phyloP scores from a whole-genome alignment of 257 asterid species.

The Nicotiana knightiana region DNA sequence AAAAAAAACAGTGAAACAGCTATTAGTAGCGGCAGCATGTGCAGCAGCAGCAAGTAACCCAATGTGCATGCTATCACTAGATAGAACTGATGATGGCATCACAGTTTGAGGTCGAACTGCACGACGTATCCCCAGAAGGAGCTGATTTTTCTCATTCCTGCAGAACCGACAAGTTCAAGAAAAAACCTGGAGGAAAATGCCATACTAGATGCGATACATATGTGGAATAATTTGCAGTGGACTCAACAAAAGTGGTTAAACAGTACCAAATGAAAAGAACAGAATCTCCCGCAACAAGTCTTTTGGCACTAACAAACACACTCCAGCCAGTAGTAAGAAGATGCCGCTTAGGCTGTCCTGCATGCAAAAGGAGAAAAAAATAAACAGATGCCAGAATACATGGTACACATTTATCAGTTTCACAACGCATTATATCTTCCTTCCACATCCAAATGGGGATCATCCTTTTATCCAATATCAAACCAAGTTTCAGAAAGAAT shows the following conservation, averaged over 20 bases:
- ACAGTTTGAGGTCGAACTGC: slow-evolving; percentile 91
- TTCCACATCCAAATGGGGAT: neutral
- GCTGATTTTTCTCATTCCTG: slow-evolving; percentile 97
- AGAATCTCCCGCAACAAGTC: slow-evolving; percentile 53
- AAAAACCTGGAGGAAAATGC: slow-evolving; percentile 2
- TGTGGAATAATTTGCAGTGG: neutral
- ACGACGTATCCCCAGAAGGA: slow-evolving; percentile 88
- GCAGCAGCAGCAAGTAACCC: slow-evolving; percentile 99
- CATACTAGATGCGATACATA: neutral
- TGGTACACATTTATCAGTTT: neutral
- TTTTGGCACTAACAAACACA: slow-evolving; percentile 54
- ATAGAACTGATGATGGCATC: slow-evolving; percentile 97
- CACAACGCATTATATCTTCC: neutral
- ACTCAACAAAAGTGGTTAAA: slow-evolving; percentile 5
- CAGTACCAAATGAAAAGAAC: slow-evolving; percentile 56
- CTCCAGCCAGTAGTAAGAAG: slow-evolving; percentile 59
- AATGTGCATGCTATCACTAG: slow-evolving; percentile 98
- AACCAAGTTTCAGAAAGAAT: neutral
- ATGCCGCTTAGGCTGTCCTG: slow-evolving; percentile 58
- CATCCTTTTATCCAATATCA: neutral
- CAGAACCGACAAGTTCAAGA: neutral
- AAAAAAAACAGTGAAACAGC: slow-evolving; percentile 90
- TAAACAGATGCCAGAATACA: neutral
- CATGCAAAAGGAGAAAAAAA: slow-evolving; percentile 8
- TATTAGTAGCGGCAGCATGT: slow-evolving; percentile 96